Evolutionary conservation across 495 filamentous ascomycete species (phyloP).

Genomic region (Trichoderma virens): DNA sequence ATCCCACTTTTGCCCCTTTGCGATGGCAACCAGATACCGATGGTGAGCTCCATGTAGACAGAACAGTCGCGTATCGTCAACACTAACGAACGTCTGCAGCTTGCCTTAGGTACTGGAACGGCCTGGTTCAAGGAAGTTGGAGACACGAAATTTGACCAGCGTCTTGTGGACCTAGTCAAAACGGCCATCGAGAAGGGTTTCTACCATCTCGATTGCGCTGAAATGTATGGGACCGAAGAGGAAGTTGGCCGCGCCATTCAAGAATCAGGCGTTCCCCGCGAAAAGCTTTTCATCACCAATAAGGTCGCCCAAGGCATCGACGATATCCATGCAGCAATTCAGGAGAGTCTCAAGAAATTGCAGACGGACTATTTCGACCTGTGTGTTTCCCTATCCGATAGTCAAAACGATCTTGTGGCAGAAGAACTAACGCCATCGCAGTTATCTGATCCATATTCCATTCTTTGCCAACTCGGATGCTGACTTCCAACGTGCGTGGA

Average conservation of each 20-base stretch:
- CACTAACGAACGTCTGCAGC: slow-evolving; percentile 27
- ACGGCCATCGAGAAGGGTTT: slow-evolving; percentile 64
- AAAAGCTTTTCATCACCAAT: slow-evolving; percentile 68
- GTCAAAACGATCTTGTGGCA: background rate
- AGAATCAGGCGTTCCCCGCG: slow-evolving; percentile 54
- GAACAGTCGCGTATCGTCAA: background rate
- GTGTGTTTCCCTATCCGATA: slow-evolving; percentile 1
- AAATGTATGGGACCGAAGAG: slow-evolving; percentile 70
- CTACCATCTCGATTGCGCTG: slow-evolving; percentile 70
- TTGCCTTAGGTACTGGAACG: slow-evolving; percentile 61
- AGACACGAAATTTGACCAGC: slow-evolving; percentile 37
- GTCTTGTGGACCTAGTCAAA: slow-evolving; percentile 52
- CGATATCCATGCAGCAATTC: slow-evolving; percentile 57
- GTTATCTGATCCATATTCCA: slow-evolving; percentile 71
- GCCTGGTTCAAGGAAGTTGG: slow-evolving; percentile 30
- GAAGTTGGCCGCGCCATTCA: slow-evolving; percentile 71
- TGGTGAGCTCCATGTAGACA: slow-evolving; percentile 40
- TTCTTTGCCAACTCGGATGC: slow-evolving; percentile 55
- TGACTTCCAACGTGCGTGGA: slow-evolving; percentile 52
- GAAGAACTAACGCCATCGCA: background rate
- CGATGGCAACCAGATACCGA: slow-evolving; percentile 65
- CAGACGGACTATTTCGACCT: slow-evolving; percentile 74
- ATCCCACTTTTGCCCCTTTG: background rate
- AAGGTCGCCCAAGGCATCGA: slow-evolving; percentile 52
- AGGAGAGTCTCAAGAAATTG: slow-evolving; percentile 63